Conservation (phyloP, 2,329 filamentous ascomycete genomes). For the Colletotrichum chrysophilum region DNA sequence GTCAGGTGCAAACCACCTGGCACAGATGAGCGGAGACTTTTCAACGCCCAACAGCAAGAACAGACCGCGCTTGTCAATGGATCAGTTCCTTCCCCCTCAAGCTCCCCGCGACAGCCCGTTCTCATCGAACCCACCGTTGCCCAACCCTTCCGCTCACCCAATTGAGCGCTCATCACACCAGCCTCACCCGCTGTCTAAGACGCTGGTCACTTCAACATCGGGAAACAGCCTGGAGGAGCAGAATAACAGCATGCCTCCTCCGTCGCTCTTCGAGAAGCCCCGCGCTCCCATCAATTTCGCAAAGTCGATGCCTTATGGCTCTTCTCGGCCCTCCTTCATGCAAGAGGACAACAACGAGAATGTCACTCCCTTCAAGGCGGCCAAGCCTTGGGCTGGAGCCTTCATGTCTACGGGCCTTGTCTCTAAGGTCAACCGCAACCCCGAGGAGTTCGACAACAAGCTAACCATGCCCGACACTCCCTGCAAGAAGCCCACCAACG, state of each 20-base stretch:
- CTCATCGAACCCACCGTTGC: conserved; percentile 55
- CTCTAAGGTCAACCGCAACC: conserved; percentile 89
- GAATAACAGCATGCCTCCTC: conserved; percentile 46
- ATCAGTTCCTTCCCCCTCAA: conserved; percentile 74
- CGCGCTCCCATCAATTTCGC: conserved; percentile 64
- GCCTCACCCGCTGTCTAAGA: conserved; percentile 85
- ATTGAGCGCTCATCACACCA: conserved; percentile 53
- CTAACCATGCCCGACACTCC: conserved; percentile 89
- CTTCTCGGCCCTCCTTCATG: conserved; percentile 32
- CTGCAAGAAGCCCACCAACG: conserved; percentile 82
- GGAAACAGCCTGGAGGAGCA: conserved; percentile 79
- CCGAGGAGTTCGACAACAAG: conserved; percentile 68
- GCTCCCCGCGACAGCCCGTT: conserved; percentile 69
- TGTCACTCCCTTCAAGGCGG: conserved; percentile 65
- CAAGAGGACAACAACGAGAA: conserved; percentile 19
- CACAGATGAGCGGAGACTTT: conserved; percentile 57
- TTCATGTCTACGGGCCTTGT: conserved; percentile 95
- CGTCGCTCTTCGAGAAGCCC: conserved; percentile 61
- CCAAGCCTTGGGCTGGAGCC: conserved; percentile 78
- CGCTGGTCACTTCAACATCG: conserved; percentile 86
- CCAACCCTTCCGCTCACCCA: conserved; percentile 58
- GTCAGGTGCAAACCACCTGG: conserved; percentile 61
- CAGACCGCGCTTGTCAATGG: conserved; percentile 77
- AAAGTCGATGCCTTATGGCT: conserved; percentile 74
- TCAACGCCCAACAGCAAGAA: conserved; percentile 63